Base-by-base conservation (phyloP, 768 basidiomycete species). In the Lyophyllum semitale region DNA sequence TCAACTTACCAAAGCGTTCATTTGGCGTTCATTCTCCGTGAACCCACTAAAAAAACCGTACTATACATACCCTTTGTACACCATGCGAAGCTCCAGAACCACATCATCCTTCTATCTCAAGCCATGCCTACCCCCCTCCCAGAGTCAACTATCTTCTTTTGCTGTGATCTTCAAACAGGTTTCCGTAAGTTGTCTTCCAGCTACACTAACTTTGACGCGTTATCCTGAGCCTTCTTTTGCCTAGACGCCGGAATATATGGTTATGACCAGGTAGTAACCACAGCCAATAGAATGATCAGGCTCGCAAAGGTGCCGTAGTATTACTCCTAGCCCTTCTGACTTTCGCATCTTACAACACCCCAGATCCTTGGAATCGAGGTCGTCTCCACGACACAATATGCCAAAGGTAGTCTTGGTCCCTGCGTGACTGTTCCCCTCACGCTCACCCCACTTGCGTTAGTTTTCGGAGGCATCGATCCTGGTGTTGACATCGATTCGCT, bases 331-430 rank as follows among this genome's bases (percentile, higher is more conserved):
- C 23, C 22, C 17, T 45, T 2, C 18, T 48, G 15, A 53, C 41
- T 17, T 27, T 42, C 26, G 18, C 32, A 8, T 25, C 53, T 30
- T 33, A 30, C 30, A 26, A n/a, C 35, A 17, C 27, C 8, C 8
- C 53, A 88, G 84, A 71, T 88, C 50, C 76, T 89, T 38, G 76
- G 82, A 48, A 81, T 90, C 43, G 85, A 85, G 40, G 85, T 95
- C 9, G 67, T 95, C n/a, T 83, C 77, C 22, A 95, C 94, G 0
- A 93, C 93, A 58, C 93, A 96, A 71, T 90, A 91, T 64, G 79
- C 89, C 2, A 84, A 74, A 81, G 89, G 91, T 89, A 65, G n/a
- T 43, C 32, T 41, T 5, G 40, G 45, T 35, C 33, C 48, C 42
- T 48, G 23, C 48, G 18, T 25, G n/a, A 20, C 38, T 40, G 4